phyloP scores from a whole-genome alignment of 148 eudicot species.

The Vaccinium vitisidaea region DNA sequence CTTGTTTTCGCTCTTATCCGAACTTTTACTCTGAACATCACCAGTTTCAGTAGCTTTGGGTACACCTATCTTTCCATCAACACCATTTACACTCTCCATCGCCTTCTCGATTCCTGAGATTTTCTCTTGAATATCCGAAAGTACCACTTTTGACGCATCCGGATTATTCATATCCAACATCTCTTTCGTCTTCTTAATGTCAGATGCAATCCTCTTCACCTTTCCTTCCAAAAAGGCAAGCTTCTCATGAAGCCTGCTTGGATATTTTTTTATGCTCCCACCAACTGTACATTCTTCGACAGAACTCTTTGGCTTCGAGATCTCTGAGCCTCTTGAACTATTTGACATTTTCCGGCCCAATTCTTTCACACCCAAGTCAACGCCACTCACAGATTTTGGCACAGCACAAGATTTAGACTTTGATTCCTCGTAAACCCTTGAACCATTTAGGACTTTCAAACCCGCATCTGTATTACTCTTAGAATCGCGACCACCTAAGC shows the following conservation, averaged over 20 bases:
- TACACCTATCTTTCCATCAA: slow-evolving; percentile 22
- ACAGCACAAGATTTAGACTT: slow-evolving; percentile 18
- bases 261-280: slow-evolving; percentile 38
- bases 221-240: slow-evolving; percentile 88
- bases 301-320: slow-evolving; percentile 32
- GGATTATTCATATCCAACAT: slow-evolving; percentile 80
- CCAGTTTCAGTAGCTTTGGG: slow-evolving; percentile 21
- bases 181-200: slow-evolving; percentile 88
- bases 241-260: slow-evolving; percentile 80
- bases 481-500: background rate
- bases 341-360: slow-evolving; percentile 17
- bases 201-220: slow-evolving; percentile 86
- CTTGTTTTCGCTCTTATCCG: slow-evolving; percentile 17
- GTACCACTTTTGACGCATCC: slow-evolving; percentile 67
- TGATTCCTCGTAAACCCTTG: slow-evolving; percentile 1
- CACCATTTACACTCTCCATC: slow-evolving; percentile 49
- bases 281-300: slow-evolving; percentile 31
- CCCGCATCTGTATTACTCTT: background rate
- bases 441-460: slow-evolving; percentile 9
- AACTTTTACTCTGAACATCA: background rate
- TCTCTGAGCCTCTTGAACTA: slow-evolving; percentile 19
- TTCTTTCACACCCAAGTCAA: slow-evolving; percentile 22
- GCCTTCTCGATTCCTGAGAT: slow-evolving; percentile 93
- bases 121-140: slow-evolving; percentile 81
- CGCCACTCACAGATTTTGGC: background rate